Evolutionary conservation across 331 rosid genomes (phyloP).

Genomic region (Telfairia occidentalis): DNA sequence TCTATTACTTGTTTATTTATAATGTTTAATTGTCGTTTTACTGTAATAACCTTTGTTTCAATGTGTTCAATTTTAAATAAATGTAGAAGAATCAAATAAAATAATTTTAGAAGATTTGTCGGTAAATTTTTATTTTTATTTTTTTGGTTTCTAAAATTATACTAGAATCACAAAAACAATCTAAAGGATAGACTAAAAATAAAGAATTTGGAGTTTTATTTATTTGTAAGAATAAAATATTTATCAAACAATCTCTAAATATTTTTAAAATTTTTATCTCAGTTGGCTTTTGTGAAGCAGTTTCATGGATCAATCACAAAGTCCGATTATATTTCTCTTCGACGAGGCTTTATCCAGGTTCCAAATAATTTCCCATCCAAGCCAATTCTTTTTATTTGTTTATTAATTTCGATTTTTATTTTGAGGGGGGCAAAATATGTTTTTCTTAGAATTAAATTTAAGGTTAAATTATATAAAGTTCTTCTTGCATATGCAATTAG

Average conservation of each 20-base stretch:
- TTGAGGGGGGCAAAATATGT: not conserved
- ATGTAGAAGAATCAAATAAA: not conserved
- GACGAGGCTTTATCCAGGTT: slow-evolving; percentile 78
- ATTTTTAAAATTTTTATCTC: not conserved
- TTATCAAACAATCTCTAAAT: not conserved
- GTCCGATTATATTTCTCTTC: slow-evolving; percentile 60
- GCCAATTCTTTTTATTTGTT: not conserved
- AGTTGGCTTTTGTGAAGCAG: slow-evolving; percentile 78
- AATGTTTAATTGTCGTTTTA: not conserved
- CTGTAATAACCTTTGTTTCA: not conserved
- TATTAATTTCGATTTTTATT: not conserved
- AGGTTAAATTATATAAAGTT: too few relatives aligned
- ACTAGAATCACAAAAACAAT: too few relatives aligned
- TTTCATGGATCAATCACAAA: slow-evolving; percentile 54
- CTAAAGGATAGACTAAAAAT: too few relatives aligned
- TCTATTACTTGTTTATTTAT: not conserved
- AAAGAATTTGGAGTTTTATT: not conserved
- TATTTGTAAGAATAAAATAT: not conserved
- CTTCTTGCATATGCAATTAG: not conserved
- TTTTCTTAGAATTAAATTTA: too few relatives aligned
- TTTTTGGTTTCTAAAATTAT: too few relatives aligned
- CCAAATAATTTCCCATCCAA: not conserved
- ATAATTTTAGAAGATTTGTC: not conserved
- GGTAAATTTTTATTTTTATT: too few relatives aligned
- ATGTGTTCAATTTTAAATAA: not conserved